Conservation (phyloP, 306 rosid species). For the Cicer judaicum region DNA sequence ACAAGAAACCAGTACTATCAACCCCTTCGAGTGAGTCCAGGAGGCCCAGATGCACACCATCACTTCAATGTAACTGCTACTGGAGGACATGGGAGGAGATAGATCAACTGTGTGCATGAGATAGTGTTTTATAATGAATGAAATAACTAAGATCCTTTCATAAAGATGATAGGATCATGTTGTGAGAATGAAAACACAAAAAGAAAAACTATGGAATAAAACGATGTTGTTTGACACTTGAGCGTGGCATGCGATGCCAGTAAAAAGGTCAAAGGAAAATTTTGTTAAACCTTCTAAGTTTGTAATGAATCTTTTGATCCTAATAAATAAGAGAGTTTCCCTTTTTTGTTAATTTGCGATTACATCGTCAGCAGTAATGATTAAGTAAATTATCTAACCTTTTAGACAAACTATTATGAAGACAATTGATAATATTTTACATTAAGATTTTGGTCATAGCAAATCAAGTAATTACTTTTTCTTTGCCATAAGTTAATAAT, state of each 20-base stretch:
- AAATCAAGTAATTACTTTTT: neutral
- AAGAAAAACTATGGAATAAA: neutral
- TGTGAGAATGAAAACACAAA: neutral
- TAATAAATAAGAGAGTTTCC: slow-evolving; percentile 4
- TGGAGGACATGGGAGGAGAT: slow-evolving; percentile 34
- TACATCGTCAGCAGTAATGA: neutral
- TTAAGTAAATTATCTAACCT: too few species aligned
- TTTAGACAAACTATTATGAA: neutral
- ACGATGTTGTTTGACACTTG: neutral
- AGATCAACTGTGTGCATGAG: slow-evolving; percentile 24
- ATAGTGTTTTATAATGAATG: neutral
- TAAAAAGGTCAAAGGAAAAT: slow-evolving; percentile 1
- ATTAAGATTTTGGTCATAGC: neutral
- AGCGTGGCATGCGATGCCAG: neutral
- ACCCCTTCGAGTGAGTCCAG: slow-evolving; percentile 48
- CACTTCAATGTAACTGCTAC: slow-evolving; percentile 37
- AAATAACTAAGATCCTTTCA: neutral
- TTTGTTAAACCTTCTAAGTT: slow-evolving; percentile 23
- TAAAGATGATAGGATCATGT: neutral
- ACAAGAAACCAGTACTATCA: slow-evolving; percentile 29
- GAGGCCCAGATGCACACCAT: slow-evolving; percentile 60
- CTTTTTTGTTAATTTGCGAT: neutral
- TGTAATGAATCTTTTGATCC: slow-evolving; percentile 37
- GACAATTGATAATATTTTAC: neutral
- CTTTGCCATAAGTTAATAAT: neutral